Percentiles rank a stretch among this genome's conserved stretches.
phyloP scores from a whole-genome alignment of 805 yeast species.

The Cyberlindnera mrakii region DNA sequence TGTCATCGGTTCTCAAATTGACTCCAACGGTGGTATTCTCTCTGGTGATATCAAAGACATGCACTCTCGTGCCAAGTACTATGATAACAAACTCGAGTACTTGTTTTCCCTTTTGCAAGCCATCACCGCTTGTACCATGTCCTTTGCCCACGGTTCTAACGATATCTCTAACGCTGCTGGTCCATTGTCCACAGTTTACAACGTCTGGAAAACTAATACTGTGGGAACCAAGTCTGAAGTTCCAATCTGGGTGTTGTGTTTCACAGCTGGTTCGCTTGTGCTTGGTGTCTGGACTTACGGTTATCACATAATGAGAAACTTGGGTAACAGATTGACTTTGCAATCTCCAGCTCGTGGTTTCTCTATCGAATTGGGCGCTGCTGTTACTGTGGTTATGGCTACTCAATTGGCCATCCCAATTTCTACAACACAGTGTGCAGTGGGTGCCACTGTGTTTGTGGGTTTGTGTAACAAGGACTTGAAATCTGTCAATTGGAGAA shows the following conservation, averaged over 20 bases:
- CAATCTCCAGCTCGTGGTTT: conserved; percentile 80
- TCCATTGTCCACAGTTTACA: conserved; percentile 61
- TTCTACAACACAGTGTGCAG: conserved; percentile 74
- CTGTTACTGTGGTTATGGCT: conserved; percentile 69
- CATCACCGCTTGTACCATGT: conserved; percentile 71
- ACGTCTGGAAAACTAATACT: conserved; percentile 50
- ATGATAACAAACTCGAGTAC: conserved; percentile 66
- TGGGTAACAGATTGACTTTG: conserved; percentile 69
- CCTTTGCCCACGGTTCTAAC: conserved; percentile 79
- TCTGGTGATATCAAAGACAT: conserved; percentile 41
- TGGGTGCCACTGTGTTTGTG: conserved; percentile 72
- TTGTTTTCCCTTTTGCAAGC: conserved; percentile 64
- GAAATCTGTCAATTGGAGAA: conserved; percentile 68
- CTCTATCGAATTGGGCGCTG: conserved; percentile 73
- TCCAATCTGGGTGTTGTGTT: conserved; percentile 67
- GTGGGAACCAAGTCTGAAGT: conserved; percentile 44
- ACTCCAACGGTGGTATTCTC: conserved; percentile 28
- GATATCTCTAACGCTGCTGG: conserved; percentile 78
- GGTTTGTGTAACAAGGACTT: conserved; percentile 65
- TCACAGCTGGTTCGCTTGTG: conserved; percentile 60
- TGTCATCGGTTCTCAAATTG: conserved; percentile 45
- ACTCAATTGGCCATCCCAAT: conserved; percentile 67
- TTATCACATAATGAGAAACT: conserved; percentile 59
- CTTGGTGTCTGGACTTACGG: conserved; percentile 70
- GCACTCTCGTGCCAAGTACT: conserved; percentile 56